Percentiles rank a stretch among this genome's conserved stretches.
phyloP scores from a whole-genome alignment of 2,329 filamentous ascomycete species.

The Hymenoscyphus fraxineus region DNA sequence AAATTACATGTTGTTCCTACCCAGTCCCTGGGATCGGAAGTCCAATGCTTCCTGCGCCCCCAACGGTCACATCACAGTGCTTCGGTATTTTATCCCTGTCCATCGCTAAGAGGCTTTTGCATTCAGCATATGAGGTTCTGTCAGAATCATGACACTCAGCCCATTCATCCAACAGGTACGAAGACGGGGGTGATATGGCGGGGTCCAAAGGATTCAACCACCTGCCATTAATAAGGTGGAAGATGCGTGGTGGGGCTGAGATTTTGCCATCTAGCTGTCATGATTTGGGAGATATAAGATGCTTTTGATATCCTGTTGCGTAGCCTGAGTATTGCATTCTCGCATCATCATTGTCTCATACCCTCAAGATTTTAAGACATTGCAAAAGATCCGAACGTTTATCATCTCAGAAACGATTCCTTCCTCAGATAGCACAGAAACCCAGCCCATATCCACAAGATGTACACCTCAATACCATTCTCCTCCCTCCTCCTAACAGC shows the following conservation, averaged over 20 bases:
- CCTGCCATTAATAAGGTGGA: neutral
- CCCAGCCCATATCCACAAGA: neutral
- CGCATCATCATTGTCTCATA: neutral
- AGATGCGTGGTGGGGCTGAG: neutral
- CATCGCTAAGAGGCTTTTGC: neutral
- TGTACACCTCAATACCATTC: conserved; percentile 3
- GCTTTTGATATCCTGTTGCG: neutral
- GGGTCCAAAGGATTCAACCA: neutral
- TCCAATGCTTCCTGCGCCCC: conserved; percentile 2
- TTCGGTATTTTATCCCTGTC: conserved; percentile 2
- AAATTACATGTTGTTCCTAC: neutral
- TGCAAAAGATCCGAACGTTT: neutral
- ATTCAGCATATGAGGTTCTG: neutral
- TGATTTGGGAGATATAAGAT: neutral
- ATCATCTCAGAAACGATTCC: too few species aligned
- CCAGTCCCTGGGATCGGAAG: neutral
- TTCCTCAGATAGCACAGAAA: too few species aligned
- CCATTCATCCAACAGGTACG: neutral
- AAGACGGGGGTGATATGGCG: neutral
- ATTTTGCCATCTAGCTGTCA: neutral
- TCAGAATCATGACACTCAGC: neutral
- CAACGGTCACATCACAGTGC: neutral
- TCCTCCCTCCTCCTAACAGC: conserved; percentile 1
- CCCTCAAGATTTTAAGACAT: neutral
- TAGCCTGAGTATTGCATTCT: conserved; percentile 2